Base-by-base conservation (phyloP, 1,284 basidiomycete species). In the Sanguinoderma infundibulare region DNA sequence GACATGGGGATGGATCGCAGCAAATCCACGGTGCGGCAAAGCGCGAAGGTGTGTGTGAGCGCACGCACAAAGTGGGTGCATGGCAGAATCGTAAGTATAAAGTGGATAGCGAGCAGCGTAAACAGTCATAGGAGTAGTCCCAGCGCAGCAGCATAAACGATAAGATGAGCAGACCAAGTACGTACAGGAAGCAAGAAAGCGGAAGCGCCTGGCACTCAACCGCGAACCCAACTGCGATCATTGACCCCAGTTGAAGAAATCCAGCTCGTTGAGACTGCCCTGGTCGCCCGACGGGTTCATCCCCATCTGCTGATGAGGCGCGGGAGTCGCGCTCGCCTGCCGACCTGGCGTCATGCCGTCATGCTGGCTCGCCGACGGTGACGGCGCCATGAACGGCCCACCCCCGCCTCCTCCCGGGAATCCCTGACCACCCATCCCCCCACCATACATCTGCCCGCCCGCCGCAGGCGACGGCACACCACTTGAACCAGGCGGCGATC, bases 401-500 rank as follows among this genome's bases (percentile, higher is more conserved):
- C 59, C 64, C 59, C 59, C 38, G 67, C 55, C 64, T 59, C 12
- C 59, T 50, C 64, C 59, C 20, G 42, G 50, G 49, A 53, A 64
- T 44, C 57, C 59, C 42, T 64, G 70, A 49, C 63, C 65, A 62
- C 40, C 34, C 57, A 15, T 60, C 65, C 32, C 65, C 61, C 35
- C 60, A 55, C 32, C 62, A 62, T 24, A 71, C 65, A 67, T 67
- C 55, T 70, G 68, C 26, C 61, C 62, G n/a, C 64, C 66, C 1
- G 42, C 52, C 5, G 61, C 62, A 28, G 70, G 63, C 28, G 69
- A 69, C 22, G 69, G 67, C 52, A 58, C 67, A 39, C 66, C 66
- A 14, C 65, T 63, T 15, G 63, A 65, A 9, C 69, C 69, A 1
- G 78, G 79, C 6, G 83, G 77, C 32, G 74, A 78, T 17, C 56